These are phyloP conservation scores for Suillus ampliporus DNA, from an alignment of 768 basidiomycete species.

Conservation along the genomic window DNA sequence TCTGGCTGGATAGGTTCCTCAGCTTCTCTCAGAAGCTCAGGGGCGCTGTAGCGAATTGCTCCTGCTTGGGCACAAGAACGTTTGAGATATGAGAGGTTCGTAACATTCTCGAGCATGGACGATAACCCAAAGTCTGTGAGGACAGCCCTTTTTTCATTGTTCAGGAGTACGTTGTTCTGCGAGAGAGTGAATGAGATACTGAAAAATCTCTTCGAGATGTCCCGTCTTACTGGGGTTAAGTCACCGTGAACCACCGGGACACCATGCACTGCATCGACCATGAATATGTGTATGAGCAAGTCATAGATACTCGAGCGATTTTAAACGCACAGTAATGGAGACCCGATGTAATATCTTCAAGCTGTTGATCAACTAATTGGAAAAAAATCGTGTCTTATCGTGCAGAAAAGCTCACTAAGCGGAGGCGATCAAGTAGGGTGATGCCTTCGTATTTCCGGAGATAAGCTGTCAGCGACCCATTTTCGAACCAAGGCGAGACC, in stretches of 20 bases:
- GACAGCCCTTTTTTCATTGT: constrained; percentile 42
- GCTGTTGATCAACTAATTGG: neutral
- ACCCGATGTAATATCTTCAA: neutral
- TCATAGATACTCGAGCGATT: neutral
- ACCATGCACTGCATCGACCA: neutral
- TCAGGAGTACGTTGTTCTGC: constrained; percentile 49
- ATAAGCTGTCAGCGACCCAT: constrained; percentile 32
- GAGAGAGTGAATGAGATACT: neutral
- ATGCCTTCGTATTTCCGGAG: constrained; percentile 14
- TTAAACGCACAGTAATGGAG: constrained; percentile 4
- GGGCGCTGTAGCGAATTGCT: constrained; percentile 50
- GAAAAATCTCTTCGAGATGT: neutral
- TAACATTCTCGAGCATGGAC: constrained; percentile 38
- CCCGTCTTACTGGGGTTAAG: neutral
- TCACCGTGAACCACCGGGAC: constrained; percentile 6
- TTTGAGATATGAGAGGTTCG: constrained; percentile 34
- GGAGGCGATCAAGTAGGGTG: neutral
- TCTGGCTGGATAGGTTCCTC: neutral
- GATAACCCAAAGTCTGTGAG: constrained; percentile 53
- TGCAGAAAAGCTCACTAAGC: neutral
- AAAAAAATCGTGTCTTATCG: too few relatives aligned
- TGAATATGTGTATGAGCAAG: neutral
- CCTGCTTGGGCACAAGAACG: constrained; percentile 35
- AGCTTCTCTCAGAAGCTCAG: constrained; percentile 38
- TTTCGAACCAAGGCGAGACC: constrained; percentile 39